A percentile compares a stretch with the other conserved stretches of the same genome.
These are phyloP conservation scores for Camelina hispida DNA, from an alignment of 345 rosid species.

Conservation along the genomic window DNA sequence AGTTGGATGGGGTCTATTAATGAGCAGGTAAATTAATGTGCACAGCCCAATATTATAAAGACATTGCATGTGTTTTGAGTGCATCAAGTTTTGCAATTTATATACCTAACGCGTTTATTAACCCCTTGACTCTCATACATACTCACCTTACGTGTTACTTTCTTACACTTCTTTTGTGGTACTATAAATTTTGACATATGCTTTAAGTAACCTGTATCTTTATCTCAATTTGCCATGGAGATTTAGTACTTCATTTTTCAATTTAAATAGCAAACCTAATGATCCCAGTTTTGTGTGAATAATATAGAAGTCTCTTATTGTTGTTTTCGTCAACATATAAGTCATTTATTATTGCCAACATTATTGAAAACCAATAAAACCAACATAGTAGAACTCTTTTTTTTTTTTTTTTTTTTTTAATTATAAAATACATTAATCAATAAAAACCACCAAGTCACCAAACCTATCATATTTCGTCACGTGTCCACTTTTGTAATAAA, in stretches of 20 bases:
- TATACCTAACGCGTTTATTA: constrained; percentile 9
- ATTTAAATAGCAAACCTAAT: no score
- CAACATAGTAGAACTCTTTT: not conserved
- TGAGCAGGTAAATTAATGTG: not conserved
- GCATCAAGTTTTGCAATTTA: constrained; percentile 5
- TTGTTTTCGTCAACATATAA: not conserved
- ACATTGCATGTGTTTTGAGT: constrained; percentile 27
- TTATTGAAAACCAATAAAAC: not conserved
- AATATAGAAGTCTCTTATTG: not conserved
- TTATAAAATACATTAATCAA: not conserved
- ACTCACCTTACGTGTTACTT: not conserved
- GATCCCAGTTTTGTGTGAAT: not conserved
- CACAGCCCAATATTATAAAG: not conserved
- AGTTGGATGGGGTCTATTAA: constrained; percentile 19
- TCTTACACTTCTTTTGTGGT: constrained; percentile 1
- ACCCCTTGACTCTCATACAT: not conserved
- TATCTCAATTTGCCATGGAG: not conserved
- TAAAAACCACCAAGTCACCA: not conserved
- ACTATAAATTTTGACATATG: not conserved
- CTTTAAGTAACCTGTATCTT: not conserved
- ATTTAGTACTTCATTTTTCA: no score
- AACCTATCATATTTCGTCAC: not conserved
- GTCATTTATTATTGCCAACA: not conserved
- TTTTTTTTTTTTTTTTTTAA: not conserved
- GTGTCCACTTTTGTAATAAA: no score